These are phyloP conservation scores for Penicillium salamii DNA, from an alignment of 495 filamentous ascomycete genomes.

Conservation along the genomic window DNA sequence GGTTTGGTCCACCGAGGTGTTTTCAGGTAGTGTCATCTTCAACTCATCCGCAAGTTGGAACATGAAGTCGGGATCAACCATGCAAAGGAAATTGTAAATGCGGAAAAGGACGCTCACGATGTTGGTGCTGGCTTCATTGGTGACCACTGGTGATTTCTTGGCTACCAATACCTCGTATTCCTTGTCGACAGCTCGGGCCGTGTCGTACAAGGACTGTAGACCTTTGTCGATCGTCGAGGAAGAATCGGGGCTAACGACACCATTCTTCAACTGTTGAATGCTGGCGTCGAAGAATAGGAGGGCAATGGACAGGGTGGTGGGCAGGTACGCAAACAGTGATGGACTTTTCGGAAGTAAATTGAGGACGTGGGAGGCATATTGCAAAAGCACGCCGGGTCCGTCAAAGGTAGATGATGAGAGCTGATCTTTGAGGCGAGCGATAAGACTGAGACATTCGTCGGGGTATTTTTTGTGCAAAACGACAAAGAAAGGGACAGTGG, in stretches of 20 bases:
- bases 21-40: slow-evolving; percentile 37
- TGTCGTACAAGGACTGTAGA: slow-evolving; percentile 24
- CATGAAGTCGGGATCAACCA: slow-evolving; percentile 20
- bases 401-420: slow-evolving; percentile 25
- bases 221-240: slow-evolving; percentile 13
- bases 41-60: slow-evolving; percentile 34
- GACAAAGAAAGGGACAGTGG: slow-evolving; percentile 31
- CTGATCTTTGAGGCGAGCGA: slow-evolving; percentile 29
- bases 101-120: slow-evolving; percentile 27
- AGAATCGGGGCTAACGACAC: slow-evolving; percentile 1
- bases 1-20: slow-evolving; percentile 23
- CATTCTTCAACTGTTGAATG: neutral
- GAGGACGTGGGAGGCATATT: neutral
- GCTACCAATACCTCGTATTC: slow-evolving; percentile 34
- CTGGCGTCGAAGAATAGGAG: neutral
- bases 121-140: slow-evolving; percentile 34
- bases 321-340: neutral
- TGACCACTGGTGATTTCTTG: slow-evolving; percentile 39
- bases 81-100: slow-evolving; percentile 24
- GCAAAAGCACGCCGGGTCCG: slow-evolving; percentile 3
- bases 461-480: slow-evolving; percentile 23
- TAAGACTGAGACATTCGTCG: slow-evolving; percentile 18
- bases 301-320: neutral
- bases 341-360: neutral
- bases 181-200: slow-evolving; percentile 29